phyloP scores from a whole-genome alignment of 768 basidiomycete species.

The Fibroporia radiculosa region DNA sequence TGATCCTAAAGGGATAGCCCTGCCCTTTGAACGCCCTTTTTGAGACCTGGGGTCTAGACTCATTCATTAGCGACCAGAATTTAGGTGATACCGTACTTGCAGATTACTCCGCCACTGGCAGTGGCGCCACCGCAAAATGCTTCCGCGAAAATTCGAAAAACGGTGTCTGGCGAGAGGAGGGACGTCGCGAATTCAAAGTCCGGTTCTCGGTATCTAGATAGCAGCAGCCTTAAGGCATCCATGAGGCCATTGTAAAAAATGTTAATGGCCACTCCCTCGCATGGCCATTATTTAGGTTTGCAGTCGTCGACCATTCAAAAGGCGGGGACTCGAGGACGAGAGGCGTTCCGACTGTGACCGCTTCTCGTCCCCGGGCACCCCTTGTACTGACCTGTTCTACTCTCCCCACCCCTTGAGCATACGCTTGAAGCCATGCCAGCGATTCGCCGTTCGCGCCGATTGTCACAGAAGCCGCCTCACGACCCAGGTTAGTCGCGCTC shows the following conservation, averaged over 20 bases:
- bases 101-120: too few relatives aligned
- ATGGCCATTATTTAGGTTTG: background rate
- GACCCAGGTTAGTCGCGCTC: conserved; percentile 22
- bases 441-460: conserved; percentile 35
- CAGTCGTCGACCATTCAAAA: conserved; percentile 6
- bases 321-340: conserved; percentile 5
- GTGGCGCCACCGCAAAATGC: background rate
- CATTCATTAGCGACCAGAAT: too few relatives aligned
- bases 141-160: background rate
- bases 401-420: background rate
- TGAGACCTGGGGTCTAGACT: too few relatives aligned
- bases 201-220: conserved; percentile 4
- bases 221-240: conserved; percentile 11
- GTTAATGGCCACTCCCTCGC: background rate
- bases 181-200: conserved; percentile 1
- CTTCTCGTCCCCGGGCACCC: conserved; percentile 9
- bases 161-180: background rate
- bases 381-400: conserved; percentile 3
- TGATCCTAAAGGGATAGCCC: too few relatives aligned
- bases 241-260: conserved; percentile 4
- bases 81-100: too few relatives aligned
- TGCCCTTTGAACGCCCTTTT: too few relatives aligned
- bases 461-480: conserved; percentile 31
- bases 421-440: conserved; percentile 28
- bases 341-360: conserved; percentile 4